Conservation (phyloP, 805 yeast genomes). For the Cyberlindnera japonica region DNA sequence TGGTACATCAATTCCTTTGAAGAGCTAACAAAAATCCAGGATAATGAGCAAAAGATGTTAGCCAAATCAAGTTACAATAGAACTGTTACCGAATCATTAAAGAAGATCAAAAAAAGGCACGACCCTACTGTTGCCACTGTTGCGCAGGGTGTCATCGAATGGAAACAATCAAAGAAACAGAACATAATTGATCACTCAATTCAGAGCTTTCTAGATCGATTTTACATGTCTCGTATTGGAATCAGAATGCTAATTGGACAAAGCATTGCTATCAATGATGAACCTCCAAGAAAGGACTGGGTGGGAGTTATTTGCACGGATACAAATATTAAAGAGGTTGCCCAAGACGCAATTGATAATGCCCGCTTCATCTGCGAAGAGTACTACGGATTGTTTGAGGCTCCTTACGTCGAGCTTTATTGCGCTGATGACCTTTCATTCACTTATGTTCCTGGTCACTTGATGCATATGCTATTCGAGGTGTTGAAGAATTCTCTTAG, state of each 20-base stretch:
- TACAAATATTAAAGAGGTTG: slow-evolving; percentile 79
- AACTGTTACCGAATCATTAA: slow-evolving; percentile 59
- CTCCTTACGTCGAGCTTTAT: slow-evolving; percentile 76
- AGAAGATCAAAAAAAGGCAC: slow-evolving; percentile 74
- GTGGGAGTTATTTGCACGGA: slow-evolving; percentile 87
- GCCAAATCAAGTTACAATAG: slow-evolving; percentile 72
- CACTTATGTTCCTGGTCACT: slow-evolving; percentile 92
- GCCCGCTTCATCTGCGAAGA: slow-evolving; percentile 90
- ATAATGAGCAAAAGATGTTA: slow-evolving; percentile 32
- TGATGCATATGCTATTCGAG: slow-evolving; percentile 88
- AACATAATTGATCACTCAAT: slow-evolving; percentile 64
- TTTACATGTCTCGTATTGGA: slow-evolving; percentile 88
- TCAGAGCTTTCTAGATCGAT: slow-evolving; percentile 78
- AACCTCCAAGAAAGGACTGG: slow-evolving; percentile 61
- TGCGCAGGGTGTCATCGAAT: slow-evolving; percentile 88
- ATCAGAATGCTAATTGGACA: slow-evolving; percentile 94
- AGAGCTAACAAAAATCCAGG: slow-evolving; percentile 57
- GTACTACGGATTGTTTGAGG: slow-evolving; percentile 81
- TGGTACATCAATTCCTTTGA: slow-evolving; percentile 93
- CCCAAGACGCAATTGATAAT: slow-evolving; percentile 84
- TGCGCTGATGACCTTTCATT: slow-evolving; percentile 65
- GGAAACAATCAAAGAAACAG: slow-evolving; percentile 56
- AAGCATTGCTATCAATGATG: slow-evolving; percentile 77
- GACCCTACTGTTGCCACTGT: slow-evolving; percentile 92
- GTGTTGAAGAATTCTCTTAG: slow-evolving; percentile 81